Base-by-base conservation (phyloP, 495 filamentous ascomycete species). In the Talaromyces stipitatus region DNA sequence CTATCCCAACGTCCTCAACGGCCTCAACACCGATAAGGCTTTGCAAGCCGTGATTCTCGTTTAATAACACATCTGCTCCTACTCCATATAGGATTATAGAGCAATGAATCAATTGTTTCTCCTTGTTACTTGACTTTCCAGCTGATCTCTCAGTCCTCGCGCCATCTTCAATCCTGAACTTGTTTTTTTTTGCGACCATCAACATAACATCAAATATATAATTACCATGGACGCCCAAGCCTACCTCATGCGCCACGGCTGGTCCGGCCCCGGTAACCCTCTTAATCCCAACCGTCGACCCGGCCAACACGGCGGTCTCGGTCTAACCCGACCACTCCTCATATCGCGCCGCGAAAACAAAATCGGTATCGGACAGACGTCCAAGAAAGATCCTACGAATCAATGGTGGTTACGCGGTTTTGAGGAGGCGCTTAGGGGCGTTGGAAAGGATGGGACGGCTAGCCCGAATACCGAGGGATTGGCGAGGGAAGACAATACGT, bases 321-420 rank as follows among this genome's bases (percentile, higher is more conserved):
- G 88, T 26, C 78, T 92, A 7, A 78, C 80, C 11, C 81, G 79
- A 56, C 88, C 88, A 7, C 70, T 92, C 24, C 79, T 88, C 41
- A 76, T 91, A 26, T 78, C 82, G 14, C 83, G 82, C 54, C 89
- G 88, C 68, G 69, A 78, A 29, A 84, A 89, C 69, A 84, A 81
- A 55, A 73, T 83, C 58, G 89, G 89, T 27, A 72, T 92, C 3
- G 88, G 89, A 54, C 84, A 84, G 66, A 83, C 82, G 62, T 72
- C 76, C n/a, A 85, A 85, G 50, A 77, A 78, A 46, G 77, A 80
- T 62, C 69, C 74, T 57, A 87, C 82, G 45, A 83, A 81, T 60
- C 86, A 89, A 60, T 92, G 89, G 89, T 92, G 88, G 88, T 69
- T 90, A 57, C 79, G 84, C 47, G 88, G 88, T 45, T 91, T 91